Evolutionary conservation across 768 basidiomycete genomes (phyloP).

Genomic region (Hortiboletus flavorubellus): DNA sequence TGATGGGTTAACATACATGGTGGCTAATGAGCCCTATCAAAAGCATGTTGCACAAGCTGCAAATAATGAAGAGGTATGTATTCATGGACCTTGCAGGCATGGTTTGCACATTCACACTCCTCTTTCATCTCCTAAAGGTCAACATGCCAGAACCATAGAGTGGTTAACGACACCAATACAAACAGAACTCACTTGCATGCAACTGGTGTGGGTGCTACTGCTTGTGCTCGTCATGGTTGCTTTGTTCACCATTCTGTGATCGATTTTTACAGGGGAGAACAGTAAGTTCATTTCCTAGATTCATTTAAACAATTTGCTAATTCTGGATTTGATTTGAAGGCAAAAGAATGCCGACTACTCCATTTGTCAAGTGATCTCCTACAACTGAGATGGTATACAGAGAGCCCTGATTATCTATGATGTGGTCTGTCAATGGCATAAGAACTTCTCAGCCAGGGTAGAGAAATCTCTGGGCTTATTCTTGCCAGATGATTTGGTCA

Average conservation of each 20-base stretch:
- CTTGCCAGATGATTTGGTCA: background rate
- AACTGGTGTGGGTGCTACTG: background rate
- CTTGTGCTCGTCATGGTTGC: background rate
- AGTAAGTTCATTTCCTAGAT: background rate
- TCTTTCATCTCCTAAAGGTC: background rate
- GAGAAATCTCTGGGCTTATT: background rate
- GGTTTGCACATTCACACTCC: too few relatives aligned
- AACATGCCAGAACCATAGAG: background rate
- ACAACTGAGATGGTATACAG: background rate
- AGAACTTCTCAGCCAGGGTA: conserved; percentile 7
- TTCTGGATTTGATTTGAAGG: conserved; percentile 12
- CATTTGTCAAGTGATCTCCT: conserved; percentile 16
- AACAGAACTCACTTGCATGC: background rate
- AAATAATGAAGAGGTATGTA: background rate
- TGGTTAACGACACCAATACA: background rate
- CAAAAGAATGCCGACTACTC: conserved; percentile 31
- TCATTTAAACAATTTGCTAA: background rate
- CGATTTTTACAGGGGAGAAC: conserved; percentile 31
- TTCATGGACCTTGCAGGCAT: too few relatives aligned
- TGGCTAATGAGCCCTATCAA: background rate
- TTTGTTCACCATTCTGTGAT: conserved; percentile 30
- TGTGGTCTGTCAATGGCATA: conserved; percentile 27
- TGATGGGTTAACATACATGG: background rate
- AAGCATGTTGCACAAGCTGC: background rate
- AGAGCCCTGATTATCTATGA: conserved; percentile 26